phyloP scores from a whole-genome alignment of 768 basidiomycete genomes.

The Leucocoprinus birnbaumii region DNA sequence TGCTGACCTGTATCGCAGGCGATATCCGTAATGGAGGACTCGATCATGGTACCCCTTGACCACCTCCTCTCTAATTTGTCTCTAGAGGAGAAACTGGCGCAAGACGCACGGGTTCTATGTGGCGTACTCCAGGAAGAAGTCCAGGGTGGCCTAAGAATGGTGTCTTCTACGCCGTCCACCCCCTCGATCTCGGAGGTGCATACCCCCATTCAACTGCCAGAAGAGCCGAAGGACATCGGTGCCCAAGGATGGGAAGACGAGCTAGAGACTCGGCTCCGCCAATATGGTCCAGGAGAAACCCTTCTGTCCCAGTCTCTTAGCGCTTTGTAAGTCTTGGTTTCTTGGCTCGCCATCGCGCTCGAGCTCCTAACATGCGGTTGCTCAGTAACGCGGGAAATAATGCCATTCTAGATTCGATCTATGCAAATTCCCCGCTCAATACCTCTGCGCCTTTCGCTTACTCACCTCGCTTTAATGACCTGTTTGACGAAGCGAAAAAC shows the following conservation, averaged over 20 bases:
- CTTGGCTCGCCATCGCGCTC: no score
- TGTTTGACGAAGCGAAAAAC: constrained; percentile 18
- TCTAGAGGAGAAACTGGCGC: constrained; percentile 14
- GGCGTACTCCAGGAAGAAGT: constrained; percentile 33
- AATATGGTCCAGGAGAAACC: background rate
- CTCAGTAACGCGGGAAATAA: constrained; percentile 13
- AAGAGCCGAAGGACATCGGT: background rate
- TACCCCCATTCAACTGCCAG: background rate
- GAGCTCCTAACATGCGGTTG: no score
- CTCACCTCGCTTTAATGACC: constrained; percentile 10
- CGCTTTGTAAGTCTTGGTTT: background rate
- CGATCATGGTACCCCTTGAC: constrained; percentile 16
- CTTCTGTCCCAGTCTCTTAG: background rate
- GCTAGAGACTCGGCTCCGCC: constrained; percentile 6
- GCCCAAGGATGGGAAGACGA: background rate
- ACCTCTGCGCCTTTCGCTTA: constrained; percentile 23
- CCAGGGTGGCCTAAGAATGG: constrained; percentile 19
- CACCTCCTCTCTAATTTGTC: constrained; percentile 18
- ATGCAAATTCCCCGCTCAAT: constrained; percentile 23
- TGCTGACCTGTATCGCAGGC: background rate
- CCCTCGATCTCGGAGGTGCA: no score
- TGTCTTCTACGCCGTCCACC: background rate
- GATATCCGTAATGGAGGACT: background rate
- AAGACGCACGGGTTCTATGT: constrained; percentile 28
- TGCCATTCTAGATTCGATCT: constrained; percentile 17